phyloP scores from a whole-genome alignment of 192 early-diverging fungal genomes.

The Gamsiella multidivaricata region DNA sequence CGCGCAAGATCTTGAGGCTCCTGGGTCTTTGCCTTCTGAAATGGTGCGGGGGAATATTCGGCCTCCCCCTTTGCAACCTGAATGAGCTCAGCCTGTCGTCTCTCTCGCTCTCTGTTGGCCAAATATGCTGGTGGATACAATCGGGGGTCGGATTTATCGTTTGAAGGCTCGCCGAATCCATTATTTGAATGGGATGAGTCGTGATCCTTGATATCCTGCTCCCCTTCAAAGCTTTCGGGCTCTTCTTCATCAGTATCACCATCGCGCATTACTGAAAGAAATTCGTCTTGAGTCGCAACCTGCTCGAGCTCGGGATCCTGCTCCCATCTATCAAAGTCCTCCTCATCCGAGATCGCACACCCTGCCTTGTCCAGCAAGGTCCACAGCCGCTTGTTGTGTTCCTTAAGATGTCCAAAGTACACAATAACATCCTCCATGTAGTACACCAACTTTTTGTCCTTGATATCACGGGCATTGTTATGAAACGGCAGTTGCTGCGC shows the following conservation, averaged over 20 bases:
- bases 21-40: background rate
- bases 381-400: slow-evolving; percentile 21
- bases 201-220: too few relatives aligned
- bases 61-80: background rate
- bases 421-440: slow-evolving; percentile 29
- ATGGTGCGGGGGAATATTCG: background rate
- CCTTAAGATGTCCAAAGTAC: slow-evolving; percentile 28
- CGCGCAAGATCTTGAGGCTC: too few relatives aligned
- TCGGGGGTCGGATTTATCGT: too few relatives aligned
- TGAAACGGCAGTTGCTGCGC: slow-evolving; percentile 29
- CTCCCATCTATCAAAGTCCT: too few relatives aligned
- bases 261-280: background rate
- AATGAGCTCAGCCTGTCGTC: background rate
- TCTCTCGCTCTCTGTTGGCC: background rate
- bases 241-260: background rate
- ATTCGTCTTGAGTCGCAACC: background rate
- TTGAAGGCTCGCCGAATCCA: too few relatives aligned
- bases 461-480: slow-evolving; percentile 1
- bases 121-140: slow-evolving; percentile 8
- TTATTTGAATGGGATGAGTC: too few relatives aligned
- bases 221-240: too few relatives aligned
- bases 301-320: background rate
- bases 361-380: slow-evolving; percentile 2
- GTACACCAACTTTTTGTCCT: slow-evolving; percentile 14
- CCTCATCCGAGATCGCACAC: background rate